phyloP scores from a whole-genome alignment of 2,329 filamentous ascomycete genomes.

The Hansfordia pulvinata region DNA sequence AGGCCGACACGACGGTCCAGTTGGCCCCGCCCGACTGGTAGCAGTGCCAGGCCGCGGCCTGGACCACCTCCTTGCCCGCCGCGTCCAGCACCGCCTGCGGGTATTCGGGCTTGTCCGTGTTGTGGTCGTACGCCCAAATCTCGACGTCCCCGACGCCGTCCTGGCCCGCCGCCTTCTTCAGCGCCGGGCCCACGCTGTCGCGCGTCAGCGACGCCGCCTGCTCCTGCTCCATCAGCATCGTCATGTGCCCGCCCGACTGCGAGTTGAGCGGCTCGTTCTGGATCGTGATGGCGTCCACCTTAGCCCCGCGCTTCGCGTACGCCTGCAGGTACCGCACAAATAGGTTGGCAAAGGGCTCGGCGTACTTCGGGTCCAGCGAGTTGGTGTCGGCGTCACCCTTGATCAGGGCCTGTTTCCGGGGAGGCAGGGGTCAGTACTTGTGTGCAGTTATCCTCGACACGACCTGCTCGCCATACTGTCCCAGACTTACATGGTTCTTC shows the following conservation, averaged over 20 bases:
- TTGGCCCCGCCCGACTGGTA: conserved; percentile 22
- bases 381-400: conserved; percentile 23
- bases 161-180: conserved; percentile 21
- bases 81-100: conserved; percentile 22
- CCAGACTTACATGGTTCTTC: conserved; percentile 17
- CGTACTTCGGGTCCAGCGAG: conserved; percentile 21
- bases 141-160: conserved; percentile 22
- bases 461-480: neutral
- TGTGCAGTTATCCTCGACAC: neutral
- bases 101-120: conserved; percentile 21
- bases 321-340: conserved; percentile 27
- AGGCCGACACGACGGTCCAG: conserved; percentile 22
- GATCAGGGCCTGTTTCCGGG: too few species aligned
- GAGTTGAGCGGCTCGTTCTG: conserved; percentile 30
- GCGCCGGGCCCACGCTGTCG: conserved; percentile 23
- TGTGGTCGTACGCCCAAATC: conserved; percentile 33
- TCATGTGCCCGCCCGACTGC: conserved; percentile 19
- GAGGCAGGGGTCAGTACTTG: too few species aligned
- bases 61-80: conserved; percentile 16
- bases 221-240: conserved; percentile 23
- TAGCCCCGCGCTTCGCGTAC: conserved; percentile 18
- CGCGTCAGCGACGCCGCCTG: conserved; percentile 22
- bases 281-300: conserved; percentile 26
- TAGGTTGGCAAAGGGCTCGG: conserved; percentile 20
- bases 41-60: conserved; percentile 23